A percentile compares a stretch with the other conserved stretches of the same genome.
phyloP scores from a whole-genome alignment of 2,329 filamentous ascomycete genomes.

The Leptographium radiaticola region DNA sequence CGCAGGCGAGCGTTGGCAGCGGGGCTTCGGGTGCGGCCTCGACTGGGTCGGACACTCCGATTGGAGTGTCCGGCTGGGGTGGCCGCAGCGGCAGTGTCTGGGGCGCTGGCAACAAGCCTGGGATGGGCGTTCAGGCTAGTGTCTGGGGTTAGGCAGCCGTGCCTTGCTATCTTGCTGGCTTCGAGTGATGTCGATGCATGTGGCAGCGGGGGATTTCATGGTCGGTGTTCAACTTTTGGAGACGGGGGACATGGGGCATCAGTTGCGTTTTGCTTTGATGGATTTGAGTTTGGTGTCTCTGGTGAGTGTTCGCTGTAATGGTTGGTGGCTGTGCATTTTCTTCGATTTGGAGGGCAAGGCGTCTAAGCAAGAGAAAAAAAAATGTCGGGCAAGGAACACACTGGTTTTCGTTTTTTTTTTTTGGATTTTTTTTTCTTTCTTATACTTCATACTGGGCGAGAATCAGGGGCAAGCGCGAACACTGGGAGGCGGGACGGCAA shows the following conservation, averaged over 20 bases:
- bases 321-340: conserved; percentile 1
- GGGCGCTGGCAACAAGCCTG: conserved; percentile 69
- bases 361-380: conserved; percentile 3
- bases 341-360: conserved; percentile 3
- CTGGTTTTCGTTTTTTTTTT: not conserved
- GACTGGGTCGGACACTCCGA: conserved; percentile 30
- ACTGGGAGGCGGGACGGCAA: conserved; percentile 1
- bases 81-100: conserved; percentile 63
- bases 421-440: not conserved
- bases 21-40: conserved; percentile 40
- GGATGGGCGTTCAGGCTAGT: conserved; percentile 76
- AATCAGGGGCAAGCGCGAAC: not conserved
- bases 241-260: not conserved
- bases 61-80: conserved; percentile 52
- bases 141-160: conserved; percentile 64
- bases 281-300: not conserved
- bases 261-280: not conserved
- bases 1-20: conserved; percentile 27
- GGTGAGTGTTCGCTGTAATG: not conserved
- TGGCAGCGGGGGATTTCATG: not conserved
- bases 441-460: not conserved
- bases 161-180: not conserved
- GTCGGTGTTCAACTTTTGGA: not conserved
- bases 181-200: not conserved
- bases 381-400: conserved; percentile 1